phyloP scores from a whole-genome alignment of 148 eudicot species.

The Gaultheria prostrata region DNA sequence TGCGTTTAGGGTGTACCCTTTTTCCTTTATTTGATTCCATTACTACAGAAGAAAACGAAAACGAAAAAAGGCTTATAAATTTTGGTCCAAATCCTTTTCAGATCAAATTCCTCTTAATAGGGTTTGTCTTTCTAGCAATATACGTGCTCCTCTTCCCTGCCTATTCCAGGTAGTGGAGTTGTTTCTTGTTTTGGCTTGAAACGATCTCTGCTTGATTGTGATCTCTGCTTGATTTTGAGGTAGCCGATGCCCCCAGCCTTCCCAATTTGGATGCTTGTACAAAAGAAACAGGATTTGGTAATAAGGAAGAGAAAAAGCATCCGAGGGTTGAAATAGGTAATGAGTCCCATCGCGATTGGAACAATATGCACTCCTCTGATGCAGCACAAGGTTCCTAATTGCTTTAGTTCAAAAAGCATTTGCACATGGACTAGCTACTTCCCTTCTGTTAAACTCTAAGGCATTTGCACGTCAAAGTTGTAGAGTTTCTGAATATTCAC shows the following conservation, averaged over 20 bases:
- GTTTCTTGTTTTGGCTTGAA: neutral
- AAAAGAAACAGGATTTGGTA: conserved; percentile 4
- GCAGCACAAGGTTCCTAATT: neutral
- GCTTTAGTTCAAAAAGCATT: too few relatives aligned
- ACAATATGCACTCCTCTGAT: neutral
- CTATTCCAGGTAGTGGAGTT: neutral
- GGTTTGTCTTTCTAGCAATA: neutral
- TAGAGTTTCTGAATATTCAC: too few relatives aligned
- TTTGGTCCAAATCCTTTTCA: neutral
- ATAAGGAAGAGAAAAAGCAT: neutral
- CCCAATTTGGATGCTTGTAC: neutral
- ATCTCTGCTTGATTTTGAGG: neutral
- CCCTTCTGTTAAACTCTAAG: too few relatives aligned
- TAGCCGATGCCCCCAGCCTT: neutral
- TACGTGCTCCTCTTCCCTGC: neutral
- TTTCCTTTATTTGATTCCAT: neutral
- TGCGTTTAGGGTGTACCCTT: neutral
- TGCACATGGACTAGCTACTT: neutral
- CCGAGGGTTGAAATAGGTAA: neutral
- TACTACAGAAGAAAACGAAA: neutral
- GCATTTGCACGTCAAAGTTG: too few relatives aligned
- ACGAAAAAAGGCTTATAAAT: neutral
- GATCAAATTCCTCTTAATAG: conserved; percentile 11
- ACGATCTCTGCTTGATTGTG: neutral
- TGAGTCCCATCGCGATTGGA: neutral